phyloP scores from a whole-genome alignment of 176 grass and related monocot species.

The Poa annua region DNA sequence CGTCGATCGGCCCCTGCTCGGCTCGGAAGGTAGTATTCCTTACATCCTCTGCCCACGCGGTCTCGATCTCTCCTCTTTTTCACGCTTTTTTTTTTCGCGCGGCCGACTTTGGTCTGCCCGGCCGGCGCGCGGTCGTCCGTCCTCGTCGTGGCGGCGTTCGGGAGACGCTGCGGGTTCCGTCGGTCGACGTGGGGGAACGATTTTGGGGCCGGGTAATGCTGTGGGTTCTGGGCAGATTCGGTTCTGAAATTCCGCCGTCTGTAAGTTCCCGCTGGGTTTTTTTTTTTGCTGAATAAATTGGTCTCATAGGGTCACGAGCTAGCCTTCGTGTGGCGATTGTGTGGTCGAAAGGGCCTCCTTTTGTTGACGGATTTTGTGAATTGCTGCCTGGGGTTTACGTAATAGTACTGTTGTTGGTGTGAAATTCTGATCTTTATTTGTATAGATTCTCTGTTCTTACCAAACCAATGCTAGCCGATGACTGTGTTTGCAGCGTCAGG shows the following conservation, averaged over 20 bases:
- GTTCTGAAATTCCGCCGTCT: not conserved
- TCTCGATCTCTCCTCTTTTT: not conserved
- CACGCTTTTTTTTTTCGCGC: not conserved
- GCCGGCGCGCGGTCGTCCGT: not conserved
- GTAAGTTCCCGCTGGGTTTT: not conserved
- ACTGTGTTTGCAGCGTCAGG: not conserved
- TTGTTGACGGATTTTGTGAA: not conserved
- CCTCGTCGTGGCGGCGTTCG: not conserved
- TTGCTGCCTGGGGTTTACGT: not conserved
- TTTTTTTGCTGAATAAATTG: not conserved
- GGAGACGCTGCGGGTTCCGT: not conserved
- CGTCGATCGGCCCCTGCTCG: constrained; percentile 6
- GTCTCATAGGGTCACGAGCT: not conserved
- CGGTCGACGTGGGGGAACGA: not conserved
- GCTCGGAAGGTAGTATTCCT: constrained; percentile 4
- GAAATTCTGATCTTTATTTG: constrained; percentile 14
- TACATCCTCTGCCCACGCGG: not conserved
- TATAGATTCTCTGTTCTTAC: not conserved
- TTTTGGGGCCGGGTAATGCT: not conserved
- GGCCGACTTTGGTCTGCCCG: not conserved
- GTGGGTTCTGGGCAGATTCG: not conserved
- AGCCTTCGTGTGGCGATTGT: not conserved
- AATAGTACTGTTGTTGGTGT: not conserved
- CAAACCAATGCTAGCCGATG: not conserved
- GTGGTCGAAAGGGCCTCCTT: not conserved